Conservation (phyloP, 1,284 basidiomycete species). For the Naganishia albida region DNA sequence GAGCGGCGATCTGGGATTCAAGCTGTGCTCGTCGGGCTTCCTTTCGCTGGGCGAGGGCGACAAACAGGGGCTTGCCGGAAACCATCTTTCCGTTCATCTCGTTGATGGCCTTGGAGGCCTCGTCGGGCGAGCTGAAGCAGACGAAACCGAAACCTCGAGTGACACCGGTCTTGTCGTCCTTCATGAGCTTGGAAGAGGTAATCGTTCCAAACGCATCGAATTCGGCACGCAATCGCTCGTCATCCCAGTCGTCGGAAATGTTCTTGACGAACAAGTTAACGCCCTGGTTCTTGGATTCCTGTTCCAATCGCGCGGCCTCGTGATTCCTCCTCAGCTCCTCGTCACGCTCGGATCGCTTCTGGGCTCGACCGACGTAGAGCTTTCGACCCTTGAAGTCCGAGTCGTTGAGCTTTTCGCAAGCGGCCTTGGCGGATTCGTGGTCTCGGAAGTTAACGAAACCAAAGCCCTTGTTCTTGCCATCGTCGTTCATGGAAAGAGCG, state of each 20-base stretch:
- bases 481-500: conserved; percentile 75
- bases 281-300: conserved; percentile 96
- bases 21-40: conserved; percentile 98
- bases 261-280: conserved; percentile 99
- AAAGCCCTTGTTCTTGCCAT: conserved; percentile 87
- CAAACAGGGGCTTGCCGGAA: conserved; percentile 96
- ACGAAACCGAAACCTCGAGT: conserved; percentile 92
- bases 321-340: conserved; percentile 93
- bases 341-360: conserved; percentile 98
- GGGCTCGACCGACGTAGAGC: conserved; percentile 93
- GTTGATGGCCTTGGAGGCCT: conserved; percentile 98
- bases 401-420: conserved; percentile 90
- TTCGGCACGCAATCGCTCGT: conserved; percentile 89
- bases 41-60: conserved; percentile 96
- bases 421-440: conserved; percentile 88
- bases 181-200: conserved; percentile 99
- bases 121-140: conserved; percentile 97
- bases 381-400: conserved; percentile 83
- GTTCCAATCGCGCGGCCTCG: conserved; percentile 96
- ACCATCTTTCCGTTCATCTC: conserved; percentile 99
- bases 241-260: conserved; percentile 85
- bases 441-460: conserved; percentile 96
- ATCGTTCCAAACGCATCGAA: conserved; percentile 97
- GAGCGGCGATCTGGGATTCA: conserved; percentile 96
- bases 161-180: conserved; percentile 71